A percentile compares a stretch with the other conserved stretches of the same genome.
Conservation (phyloP, 352 stramenopile species). For the Globisporangium splendens region DNA sequence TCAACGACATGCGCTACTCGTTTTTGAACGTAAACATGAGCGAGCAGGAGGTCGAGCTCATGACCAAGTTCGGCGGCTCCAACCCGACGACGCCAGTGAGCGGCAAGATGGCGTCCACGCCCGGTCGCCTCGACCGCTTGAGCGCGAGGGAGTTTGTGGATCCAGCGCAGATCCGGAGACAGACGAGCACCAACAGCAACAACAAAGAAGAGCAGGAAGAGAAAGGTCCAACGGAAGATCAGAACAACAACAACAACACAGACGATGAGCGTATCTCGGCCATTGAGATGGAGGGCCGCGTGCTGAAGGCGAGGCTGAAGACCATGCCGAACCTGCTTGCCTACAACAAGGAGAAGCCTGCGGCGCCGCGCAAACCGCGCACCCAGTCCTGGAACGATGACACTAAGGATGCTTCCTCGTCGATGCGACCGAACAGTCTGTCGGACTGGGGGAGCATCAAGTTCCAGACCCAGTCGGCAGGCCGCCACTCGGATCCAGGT, state of each 20-base stretch:
- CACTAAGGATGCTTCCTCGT: conserved; percentile 3
- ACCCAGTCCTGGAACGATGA: conserved; percentile 66
- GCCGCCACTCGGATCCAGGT: conserved; percentile 72
- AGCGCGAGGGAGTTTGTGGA: conserved; percentile 37
- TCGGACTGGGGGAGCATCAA: conserved; percentile 52
- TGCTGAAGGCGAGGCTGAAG: conserved; percentile 35
- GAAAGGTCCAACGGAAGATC: conserved; percentile 18
- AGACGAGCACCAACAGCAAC: conserved; percentile 10
- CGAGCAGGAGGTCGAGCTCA: conserved; percentile 41
- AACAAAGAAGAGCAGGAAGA: conserved; percentile 9
- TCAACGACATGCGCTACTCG: conserved; percentile 87
- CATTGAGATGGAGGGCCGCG: conserved; percentile 24
- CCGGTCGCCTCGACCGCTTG: conserved; percentile 29
- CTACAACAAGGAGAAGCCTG: conserved; percentile 37
- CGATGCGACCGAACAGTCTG: conserved; percentile 23
- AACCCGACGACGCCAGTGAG: conserved; percentile 18
- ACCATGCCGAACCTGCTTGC: conserved; percentile 52
- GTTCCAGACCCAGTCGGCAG: conserved; percentile 34
- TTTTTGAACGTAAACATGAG: conserved; percentile 84
- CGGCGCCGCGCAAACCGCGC: conserved; percentile 19
- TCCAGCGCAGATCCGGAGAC: conserved; percentile 23
- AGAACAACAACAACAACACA: neutral
- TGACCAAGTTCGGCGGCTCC: conserved; percentile 29
- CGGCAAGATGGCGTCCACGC: conserved; percentile 22
- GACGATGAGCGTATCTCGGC: conserved; percentile 8